Evolutionary conservation across 1,139 yeast species (phyloP), one percentile per base, ranked within the genome.

Genomic region (Zygosaccharomyces sapae): DNA sequence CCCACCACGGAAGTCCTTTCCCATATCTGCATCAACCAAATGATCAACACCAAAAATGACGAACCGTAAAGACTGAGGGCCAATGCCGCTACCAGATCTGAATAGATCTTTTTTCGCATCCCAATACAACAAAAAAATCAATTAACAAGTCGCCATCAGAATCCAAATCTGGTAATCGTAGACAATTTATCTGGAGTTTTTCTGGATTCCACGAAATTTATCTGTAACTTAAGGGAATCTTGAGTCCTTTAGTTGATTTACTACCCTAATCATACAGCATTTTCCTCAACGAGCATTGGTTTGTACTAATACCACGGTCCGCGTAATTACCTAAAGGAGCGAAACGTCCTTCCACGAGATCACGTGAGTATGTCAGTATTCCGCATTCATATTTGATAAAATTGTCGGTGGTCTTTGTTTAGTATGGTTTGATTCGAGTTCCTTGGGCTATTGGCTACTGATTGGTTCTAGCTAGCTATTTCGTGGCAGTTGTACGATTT

Each of bases 11-110:
- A 27, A 7, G 31, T 10, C 12, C 12, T 30, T 12, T 16, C 31
- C 13, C 30, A 12, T 30, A 12, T 19, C 24, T 37, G 29, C 18
- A 37, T 24, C 24, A 19, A 30, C 31, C 9, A 16, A 37, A 37
- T 10, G 31, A 37, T 37, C 40, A 25, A 37, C 40, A 37, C 40
- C 40, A 37, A 37, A 37, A 37, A 25, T 27, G 40, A 37, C 27
- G 29, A 22, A 30, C 40, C 27, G 40, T 24, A 18, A 24, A 24
- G 40, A 30, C 19, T 13, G 20, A 10, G 19, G 19, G 29, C 29
- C 40, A 27, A 9, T 27, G n/a, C 31, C n/a, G n/a, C 31, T 16
- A 13, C 31, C 20, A 19, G 31, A 37, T 37, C 40, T 37, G 18
- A 24, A 12, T 6, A 10, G 20, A 8, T 19, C 18, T 7, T 25